Evolutionary conservation across 257 asterid genomes (phyloP).

Genomic region (Agastache rugosa): DNA sequence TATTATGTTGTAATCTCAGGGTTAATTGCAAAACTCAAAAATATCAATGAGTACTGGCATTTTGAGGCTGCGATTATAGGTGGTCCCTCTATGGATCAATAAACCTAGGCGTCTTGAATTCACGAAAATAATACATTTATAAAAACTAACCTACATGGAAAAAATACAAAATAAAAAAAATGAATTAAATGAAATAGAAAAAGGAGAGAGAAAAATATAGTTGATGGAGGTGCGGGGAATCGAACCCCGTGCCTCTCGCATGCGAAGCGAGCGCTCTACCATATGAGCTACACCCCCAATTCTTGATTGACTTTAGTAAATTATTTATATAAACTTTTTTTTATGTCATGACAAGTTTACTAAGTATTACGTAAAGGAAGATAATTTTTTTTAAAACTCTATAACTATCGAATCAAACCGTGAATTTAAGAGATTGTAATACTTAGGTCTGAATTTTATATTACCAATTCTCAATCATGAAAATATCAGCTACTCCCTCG

Average conservation of each 20-base stretch:
- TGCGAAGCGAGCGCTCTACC: constrained; percentile 99
- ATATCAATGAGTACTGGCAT: constrained; percentile 37
- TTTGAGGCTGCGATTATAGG: constrained; percentile 34
- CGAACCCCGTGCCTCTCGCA: constrained; percentile 99
- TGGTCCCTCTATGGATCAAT: constrained; percentile 31
- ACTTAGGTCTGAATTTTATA: no score
- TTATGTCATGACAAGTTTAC: no score
- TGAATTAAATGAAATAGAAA: neutral
- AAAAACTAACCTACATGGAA: no score
- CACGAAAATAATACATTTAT: neutral
- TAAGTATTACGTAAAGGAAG: no score
- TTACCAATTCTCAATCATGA: no score
- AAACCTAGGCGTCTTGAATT: constrained; percentile 20
- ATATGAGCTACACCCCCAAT: constrained; percentile 97
- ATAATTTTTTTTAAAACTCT: no score
- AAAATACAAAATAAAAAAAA: no score
- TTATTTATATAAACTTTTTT: no score
- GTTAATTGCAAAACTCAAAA: constrained; percentile 37
- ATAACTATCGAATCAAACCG: no score
- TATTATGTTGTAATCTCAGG: constrained; percentile 17
- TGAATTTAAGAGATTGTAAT: no score
- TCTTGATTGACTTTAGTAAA: no score
- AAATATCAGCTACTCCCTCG: no score
- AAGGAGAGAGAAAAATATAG: neutral
- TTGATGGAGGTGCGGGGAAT: constrained; percentile 99